phyloP scores from a whole-genome alignment of 108 stramenopile genomes.

The Pseudonitzschia pungens region DNA sequence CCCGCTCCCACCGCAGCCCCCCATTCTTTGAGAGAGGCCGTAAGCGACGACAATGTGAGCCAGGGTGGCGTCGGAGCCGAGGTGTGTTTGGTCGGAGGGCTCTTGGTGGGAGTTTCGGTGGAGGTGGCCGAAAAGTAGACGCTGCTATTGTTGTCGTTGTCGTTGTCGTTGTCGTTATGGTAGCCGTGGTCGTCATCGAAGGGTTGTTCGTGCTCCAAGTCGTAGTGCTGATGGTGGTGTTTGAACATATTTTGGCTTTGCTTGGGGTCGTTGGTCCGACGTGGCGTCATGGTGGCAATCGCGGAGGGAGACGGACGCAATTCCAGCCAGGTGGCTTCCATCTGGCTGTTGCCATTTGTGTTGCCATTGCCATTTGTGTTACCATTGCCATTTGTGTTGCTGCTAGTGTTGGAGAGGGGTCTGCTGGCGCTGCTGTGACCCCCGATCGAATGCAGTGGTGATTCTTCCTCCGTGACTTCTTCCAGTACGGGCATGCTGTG shows the following conservation, averaged over 20 bases:
- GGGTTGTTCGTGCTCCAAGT: too few relatives aligned
- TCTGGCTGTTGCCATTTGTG: not conserved
- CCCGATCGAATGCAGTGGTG: not conserved
- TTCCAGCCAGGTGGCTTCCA: not conserved
- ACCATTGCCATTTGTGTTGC: too few relatives aligned
- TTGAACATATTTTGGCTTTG: too few relatives aligned
- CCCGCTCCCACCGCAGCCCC: too few relatives aligned
- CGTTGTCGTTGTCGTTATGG: too few relatives aligned
- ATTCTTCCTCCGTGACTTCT: conserved; percentile 19
- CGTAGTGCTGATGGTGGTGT: too few relatives aligned
- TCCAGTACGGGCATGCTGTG: conserved; percentile 15
- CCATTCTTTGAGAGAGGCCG: too few relatives aligned
- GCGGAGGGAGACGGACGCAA: not conserved
- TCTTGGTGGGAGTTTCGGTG: not conserved
- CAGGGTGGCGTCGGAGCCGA: not conserved
- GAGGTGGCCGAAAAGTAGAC: too few relatives aligned
- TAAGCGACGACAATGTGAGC: too few relatives aligned
- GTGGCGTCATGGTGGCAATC: not conserved
- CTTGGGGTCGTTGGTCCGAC: not conserved
- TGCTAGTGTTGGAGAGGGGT: not conserved
- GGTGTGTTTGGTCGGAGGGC: not conserved
- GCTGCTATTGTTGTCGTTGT: too few relatives aligned
- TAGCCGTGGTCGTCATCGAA: too few relatives aligned
- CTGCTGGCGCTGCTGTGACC: not conserved
- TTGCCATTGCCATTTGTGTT: too few relatives aligned